phyloP scores from a whole-genome alignment of 345 rosid species.

The Rhodamnia argentea region DNA sequence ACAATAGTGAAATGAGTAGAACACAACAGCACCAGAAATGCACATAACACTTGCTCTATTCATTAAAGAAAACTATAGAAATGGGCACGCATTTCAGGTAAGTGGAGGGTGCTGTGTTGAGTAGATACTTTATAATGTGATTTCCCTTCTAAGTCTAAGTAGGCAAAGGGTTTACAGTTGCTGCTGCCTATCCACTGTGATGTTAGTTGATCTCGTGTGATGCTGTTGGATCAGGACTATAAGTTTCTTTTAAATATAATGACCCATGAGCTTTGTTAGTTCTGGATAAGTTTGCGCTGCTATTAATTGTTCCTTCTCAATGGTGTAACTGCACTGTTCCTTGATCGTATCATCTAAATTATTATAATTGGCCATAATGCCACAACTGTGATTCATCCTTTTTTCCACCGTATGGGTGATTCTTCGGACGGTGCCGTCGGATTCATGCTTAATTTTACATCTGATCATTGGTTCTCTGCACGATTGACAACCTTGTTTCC shows the following conservation, averaged over 20 bases:
- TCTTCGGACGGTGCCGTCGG: not conserved
- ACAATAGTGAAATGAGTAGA: not conserved
- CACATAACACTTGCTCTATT: not conserved
- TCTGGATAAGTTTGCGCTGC: not conserved
- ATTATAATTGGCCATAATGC: not conserved
- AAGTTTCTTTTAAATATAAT: not conserved
- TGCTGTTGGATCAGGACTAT: not conserved
- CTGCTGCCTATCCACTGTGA: not conserved
- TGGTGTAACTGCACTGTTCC: not conserved
- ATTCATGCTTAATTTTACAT: not conserved
- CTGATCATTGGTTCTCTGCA: not conserved
- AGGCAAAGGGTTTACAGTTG: not conserved
- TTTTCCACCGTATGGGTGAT: not conserved
- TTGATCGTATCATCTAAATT: not conserved
- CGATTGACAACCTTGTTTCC: not conserved
- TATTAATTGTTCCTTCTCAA: not conserved
- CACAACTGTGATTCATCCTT: not conserved
- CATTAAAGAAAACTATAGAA: not conserved
- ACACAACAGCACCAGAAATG: not conserved
- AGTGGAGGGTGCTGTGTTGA: not conserved
- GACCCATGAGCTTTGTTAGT: not conserved
- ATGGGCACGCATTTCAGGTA: not conserved
- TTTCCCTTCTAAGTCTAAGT: not conserved
- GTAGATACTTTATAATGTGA: not conserved
- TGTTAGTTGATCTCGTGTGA: not conserved